Evolutionary conservation across 2,329 filamentous ascomycete species (phyloP).

Genomic region (Claviceps digitariae): DNA sequence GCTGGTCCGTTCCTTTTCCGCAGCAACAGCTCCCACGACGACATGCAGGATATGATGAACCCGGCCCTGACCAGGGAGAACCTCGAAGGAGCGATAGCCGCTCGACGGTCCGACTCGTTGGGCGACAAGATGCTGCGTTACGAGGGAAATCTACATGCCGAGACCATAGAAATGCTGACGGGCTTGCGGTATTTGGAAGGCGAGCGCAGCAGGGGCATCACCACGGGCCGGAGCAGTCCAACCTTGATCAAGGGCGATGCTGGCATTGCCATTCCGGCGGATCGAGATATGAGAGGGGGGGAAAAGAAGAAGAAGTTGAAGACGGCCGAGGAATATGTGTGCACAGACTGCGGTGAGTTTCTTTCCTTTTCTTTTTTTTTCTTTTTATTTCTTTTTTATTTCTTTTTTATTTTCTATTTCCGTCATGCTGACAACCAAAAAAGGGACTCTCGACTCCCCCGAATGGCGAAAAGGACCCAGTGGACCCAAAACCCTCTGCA

Average conservation of each 20-base stretch:
- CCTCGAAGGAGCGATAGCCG: constrained; percentile 56
- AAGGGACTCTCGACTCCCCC: constrained; percentile 74
- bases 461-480: constrained; percentile 93
- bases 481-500: constrained; percentile 89
- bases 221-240: constrained; percentile 70
- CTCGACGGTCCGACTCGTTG: constrained; percentile 58
- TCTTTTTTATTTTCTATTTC: background rate
- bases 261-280: constrained; percentile 70
- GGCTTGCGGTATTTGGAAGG: constrained; percentile 79
- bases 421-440: background rate
- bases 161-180: constrained; percentile 87
- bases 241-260: constrained; percentile 73
- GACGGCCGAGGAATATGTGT: constrained; percentile 76
- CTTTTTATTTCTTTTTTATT: background rate
- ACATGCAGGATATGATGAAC: constrained; percentile 46
- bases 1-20: constrained; percentile 17
- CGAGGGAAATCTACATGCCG: constrained; percentile 62
- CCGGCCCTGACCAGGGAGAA: constrained; percentile 65
- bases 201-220: constrained; percentile 77
- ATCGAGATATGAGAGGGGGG: constrained; percentile 56
- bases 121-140: constrained; percentile 76
- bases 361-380: too few relatives aligned
- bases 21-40: constrained; percentile 16
- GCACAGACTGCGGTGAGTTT: constrained; percentile 71
- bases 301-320: constrained; percentile 87